These are phyloP conservation scores for Xylaria sp. DNA, from an alignment of 2,329 filamentous ascomycete species.

Conservation along the genomic window DNA sequence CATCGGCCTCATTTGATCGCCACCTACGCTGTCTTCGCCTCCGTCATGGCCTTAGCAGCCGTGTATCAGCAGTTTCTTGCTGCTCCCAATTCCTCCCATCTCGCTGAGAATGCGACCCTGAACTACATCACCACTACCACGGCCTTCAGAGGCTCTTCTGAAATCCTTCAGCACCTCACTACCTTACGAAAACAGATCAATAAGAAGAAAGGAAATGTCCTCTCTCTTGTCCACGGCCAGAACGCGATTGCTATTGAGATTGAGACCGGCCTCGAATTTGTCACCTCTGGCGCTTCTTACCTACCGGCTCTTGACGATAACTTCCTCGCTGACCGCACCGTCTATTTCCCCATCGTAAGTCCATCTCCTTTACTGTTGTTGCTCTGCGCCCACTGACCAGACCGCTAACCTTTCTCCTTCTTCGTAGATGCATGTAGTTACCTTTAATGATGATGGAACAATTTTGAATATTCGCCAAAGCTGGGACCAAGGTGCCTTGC, in stretches of 20 bases:
- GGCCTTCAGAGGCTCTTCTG: slow-evolving; percentile 73
- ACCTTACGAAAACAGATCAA: slow-evolving; percentile 77
- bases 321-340: slow-evolving; percentile 84
- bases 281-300: slow-evolving; percentile 83
- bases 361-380: neutral
- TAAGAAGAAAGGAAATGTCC: slow-evolving; percentile 82
- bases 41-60: slow-evolving; percentile 60
- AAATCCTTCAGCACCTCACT: slow-evolving; percentile 85
- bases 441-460: slow-evolving; percentile 79
- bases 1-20: slow-evolving; percentile 1
- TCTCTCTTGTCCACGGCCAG: slow-evolving; percentile 77
- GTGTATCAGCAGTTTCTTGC: slow-evolving; percentile 79
- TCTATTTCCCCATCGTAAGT: slow-evolving; percentile 83
- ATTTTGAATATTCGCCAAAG: slow-evolving; percentile 88
- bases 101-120: slow-evolving; percentile 74
- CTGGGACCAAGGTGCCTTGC: slow-evolving; percentile 93
- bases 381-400: neutral
- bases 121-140: slow-evolving; percentile 93
- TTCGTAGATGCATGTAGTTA: slow-evolving; percentile 83
- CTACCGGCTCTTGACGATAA: slow-evolving; percentile 93
- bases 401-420: slow-evolving; percentile 23
- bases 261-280: slow-evolving; percentile 85
- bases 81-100: slow-evolving; percentile 69
- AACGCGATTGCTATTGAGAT: slow-evolving; percentile 79
- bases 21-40: slow-evolving; percentile 22